Percentiles rank a stretch among this genome's conserved stretches.
Evolutionary conservation across 2,329 filamentous ascomycete genomes (phyloP).

Genomic region (Pseudonectria buxi): DNA sequence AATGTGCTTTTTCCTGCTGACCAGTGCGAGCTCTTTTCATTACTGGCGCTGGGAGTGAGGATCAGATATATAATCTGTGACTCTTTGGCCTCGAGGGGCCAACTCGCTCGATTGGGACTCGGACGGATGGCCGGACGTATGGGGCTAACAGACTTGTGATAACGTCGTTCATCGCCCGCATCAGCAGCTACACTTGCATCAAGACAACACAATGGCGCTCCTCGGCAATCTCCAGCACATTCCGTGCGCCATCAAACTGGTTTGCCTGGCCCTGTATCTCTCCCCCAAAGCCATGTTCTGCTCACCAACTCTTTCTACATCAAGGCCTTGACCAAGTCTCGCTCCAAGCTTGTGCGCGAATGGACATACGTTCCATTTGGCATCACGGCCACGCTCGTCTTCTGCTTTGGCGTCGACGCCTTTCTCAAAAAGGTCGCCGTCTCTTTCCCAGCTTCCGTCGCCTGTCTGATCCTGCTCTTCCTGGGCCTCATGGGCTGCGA

Average conservation of each 20-base stretch:
- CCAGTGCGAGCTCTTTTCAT: too few relatives aligned
- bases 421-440: constrained; percentile 40
- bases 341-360: constrained; percentile 13
- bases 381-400: constrained; percentile 32
- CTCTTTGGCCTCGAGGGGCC: too few relatives aligned
- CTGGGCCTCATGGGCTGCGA: constrained; percentile 42
- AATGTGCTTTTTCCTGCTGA: too few relatives aligned
- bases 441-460: constrained; percentile 54
- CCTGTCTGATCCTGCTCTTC: constrained; percentile 50
- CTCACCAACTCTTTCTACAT: neutral
- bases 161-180: too few relatives aligned
- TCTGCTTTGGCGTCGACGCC: constrained; percentile 38
- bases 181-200: neutral
- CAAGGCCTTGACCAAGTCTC: constrained; percentile 13
- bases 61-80: too few relatives aligned
- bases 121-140: too few relatives aligned
- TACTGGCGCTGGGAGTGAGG: too few relatives aligned
- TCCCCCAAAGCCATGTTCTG: constrained; percentile 1
- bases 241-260: constrained; percentile 16
- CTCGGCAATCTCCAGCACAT: constrained; percentile 10
- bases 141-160: too few relatives aligned
- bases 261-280: constrained; percentile 2
- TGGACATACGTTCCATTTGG: constrained; percentile 48
- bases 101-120: too few relatives aligned
- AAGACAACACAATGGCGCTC: constrained; percentile 12